These are phyloP conservation scores for Fonsecaea multimorphosa DNA, from an alignment of 2,329 filamentous ascomycete species.

Conservation along the genomic window DNA sequence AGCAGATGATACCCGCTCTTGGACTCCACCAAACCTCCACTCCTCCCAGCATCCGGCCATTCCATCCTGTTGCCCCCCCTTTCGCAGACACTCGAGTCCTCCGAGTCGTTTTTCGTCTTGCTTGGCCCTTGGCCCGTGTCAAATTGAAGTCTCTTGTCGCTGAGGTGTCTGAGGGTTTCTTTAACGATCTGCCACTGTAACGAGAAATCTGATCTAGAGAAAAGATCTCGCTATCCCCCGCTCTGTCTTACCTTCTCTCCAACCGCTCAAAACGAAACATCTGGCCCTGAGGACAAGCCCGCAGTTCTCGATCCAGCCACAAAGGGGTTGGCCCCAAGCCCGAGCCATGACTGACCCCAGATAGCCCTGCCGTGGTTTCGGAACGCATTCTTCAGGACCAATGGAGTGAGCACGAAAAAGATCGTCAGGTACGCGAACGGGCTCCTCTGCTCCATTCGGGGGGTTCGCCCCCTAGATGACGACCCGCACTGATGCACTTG, in stretches of 20 bases:
- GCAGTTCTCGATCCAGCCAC: slow-evolving; percentile 5
- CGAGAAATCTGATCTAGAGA: not conserved
- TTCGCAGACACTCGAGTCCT: slow-evolving; percentile 6
- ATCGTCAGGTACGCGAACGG: slow-evolving; percentile 36
- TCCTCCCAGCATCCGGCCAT: slow-evolving; percentile 10
- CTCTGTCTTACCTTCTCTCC: not conserved
- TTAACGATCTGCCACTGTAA: not conserved
- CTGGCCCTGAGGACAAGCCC: not conserved
- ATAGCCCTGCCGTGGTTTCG: slow-evolving; percentile 16
- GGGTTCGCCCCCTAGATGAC: slow-evolving; percentile 15
- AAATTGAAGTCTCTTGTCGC: not conserved
- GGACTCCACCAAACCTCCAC: slow-evolving; percentile 21
- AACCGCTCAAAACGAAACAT: not conserved
- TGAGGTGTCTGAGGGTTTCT: not conserved
- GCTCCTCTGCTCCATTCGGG: slow-evolving; percentile 10
- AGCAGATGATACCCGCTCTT: slow-evolving; percentile 3
- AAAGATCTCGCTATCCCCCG: not conserved
- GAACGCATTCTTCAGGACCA: slow-evolving; percentile 28
- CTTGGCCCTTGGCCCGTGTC: slow-evolving; percentile 12
- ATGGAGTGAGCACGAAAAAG: slow-evolving; percentile 25
- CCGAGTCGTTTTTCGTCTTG: not conserved
- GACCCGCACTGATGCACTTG: slow-evolving; percentile 17
- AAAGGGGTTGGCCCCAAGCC: slow-evolving; percentile 3
- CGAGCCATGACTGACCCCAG: slow-evolving; percentile 10
- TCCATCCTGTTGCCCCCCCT: slow-evolving; percentile 14